phyloP scores from a whole-genome alignment of 768 basidiomycete genomes.

The Macrolepiota fuliginosa region DNA sequence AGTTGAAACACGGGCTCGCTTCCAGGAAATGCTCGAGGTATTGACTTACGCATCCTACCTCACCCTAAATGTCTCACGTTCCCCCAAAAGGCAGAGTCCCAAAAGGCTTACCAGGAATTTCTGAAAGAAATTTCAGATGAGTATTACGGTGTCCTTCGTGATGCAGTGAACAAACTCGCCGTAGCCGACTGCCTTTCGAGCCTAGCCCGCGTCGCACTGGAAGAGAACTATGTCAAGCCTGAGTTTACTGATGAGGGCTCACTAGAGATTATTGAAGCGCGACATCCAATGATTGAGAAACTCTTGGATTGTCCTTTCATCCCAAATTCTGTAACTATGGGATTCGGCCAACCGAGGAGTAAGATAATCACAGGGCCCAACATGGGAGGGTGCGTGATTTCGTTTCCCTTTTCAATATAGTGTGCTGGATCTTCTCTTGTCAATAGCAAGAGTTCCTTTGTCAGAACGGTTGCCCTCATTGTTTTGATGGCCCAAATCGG shows the following conservation, averaged over 20 bases:
- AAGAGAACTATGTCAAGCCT: conserved; percentile 77
- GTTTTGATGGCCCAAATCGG: conserved; percentile 90
- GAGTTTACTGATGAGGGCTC: conserved; percentile 62
- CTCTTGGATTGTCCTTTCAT: conserved; percentile 80
- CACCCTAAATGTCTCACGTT: background rate
- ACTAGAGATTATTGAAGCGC: conserved; percentile 77
- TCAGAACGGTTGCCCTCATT: conserved; percentile 76
- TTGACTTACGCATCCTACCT: background rate
- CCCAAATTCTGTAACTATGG: conserved; percentile 74
- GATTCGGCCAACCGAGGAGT: conserved; percentile 45
- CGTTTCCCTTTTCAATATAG: background rate
- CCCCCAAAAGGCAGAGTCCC: conserved; percentile 48
- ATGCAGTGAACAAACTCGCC: conserved; percentile 78
- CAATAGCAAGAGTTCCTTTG: conserved; percentile 76
- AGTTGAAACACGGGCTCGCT: conserved; percentile 71
- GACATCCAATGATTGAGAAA: conserved; percentile 92
- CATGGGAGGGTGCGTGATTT: conserved; percentile 62
- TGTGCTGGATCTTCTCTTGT: background rate
- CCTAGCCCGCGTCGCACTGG: conserved; percentile 75
- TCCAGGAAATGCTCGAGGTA: conserved; percentile 65
- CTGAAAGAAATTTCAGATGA: conserved; percentile 65
- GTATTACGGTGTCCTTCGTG: conserved; percentile 69
- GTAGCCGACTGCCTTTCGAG: conserved; percentile 85
- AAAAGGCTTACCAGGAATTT: conserved; percentile 65
- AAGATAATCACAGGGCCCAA: conserved; percentile 85